Base-by-base conservation (phyloP, 2,329 filamentous ascomycete species). In the Colletotrichum lini region DNA sequence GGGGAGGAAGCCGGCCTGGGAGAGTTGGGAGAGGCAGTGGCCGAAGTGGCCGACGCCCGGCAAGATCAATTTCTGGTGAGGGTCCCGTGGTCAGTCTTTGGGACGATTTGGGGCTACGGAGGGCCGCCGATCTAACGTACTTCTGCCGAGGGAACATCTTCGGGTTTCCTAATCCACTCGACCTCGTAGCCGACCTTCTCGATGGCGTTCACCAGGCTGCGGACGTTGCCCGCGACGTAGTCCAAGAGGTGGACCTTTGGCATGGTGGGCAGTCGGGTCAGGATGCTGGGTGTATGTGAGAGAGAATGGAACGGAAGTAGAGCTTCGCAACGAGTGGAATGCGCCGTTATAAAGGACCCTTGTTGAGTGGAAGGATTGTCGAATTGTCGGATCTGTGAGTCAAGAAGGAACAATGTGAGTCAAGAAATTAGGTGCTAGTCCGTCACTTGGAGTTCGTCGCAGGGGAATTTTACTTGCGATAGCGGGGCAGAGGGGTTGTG, bases 21-120 rank as follows among this genome's bases (percentile, higher is more conserved):
- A 87, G 75, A 99, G 91, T 79, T 98, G 95, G 38, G 90, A 91
- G 74, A 98, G 87, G 82, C 96, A 99, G 86, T 99, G 95, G 72
- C 96, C 96, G 78, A 98, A 99, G 86, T 99, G 96, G 76, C 96
- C 96, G 73, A 99, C 96, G 72, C 96, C 96, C 6, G 96, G 96
- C 35, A 99, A 89, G 75, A 99, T 98, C 77, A 99, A 90, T 89
- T 92, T 97, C 92, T 97, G 80, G 10, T 3, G 56, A 40, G 68
- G 6, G 26, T 9, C 3, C 16, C n/a, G 9, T 35, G 45, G 47
- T 69, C 44, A 72, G 65, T 13, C 50, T 15, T 26, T 10, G 35
- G 45, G 45, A 35, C 13, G 26, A 52, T 8, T 12, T 21, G 47
- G 18, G 16, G 10, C 12, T 23, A 16, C 4, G 35, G 2, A 38